A percentile compares a stretch with the other conserved stretches of the same genome.
phyloP scores from a whole-genome alignment of 352 stramenopile genomes.

The Globisporangium okanoganense region DNA sequence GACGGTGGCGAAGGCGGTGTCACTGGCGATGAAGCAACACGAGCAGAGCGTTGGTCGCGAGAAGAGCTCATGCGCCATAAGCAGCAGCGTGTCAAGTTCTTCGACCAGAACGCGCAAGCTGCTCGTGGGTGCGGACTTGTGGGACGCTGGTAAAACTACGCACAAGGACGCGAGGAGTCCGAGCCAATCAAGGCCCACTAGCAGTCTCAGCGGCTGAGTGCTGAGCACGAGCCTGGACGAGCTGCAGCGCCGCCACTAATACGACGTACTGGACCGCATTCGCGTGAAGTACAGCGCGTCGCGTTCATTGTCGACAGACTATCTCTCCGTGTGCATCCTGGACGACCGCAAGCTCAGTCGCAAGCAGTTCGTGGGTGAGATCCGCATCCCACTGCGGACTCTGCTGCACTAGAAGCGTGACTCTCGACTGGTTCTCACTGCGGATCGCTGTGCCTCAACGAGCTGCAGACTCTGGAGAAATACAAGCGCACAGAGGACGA shows the following conservation, averaged over 20 bases:
- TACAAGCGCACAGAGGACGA: slow-evolving; percentile 60
- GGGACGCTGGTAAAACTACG: no score
- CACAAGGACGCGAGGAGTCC: no score
- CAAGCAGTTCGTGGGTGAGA: slow-evolving; percentile 67
- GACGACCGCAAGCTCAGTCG: slow-evolving; percentile 67
- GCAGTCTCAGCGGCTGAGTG: no score
- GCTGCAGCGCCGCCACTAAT: no score
- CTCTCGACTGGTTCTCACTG: slow-evolving; percentile 55
- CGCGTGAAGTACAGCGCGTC: no score
- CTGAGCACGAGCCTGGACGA: no score
- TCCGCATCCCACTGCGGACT: slow-evolving; percentile 49
- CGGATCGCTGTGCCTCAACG: slow-evolving; percentile 22
- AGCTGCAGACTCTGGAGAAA: slow-evolving; percentile 28
- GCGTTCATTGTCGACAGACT: no score
- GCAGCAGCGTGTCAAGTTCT: not conserved
- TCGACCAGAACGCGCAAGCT: not conserved
- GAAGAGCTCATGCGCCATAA: not conserved
- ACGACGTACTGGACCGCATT: no score
- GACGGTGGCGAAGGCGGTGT: not conserved
- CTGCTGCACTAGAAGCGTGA: slow-evolving; percentile 64
- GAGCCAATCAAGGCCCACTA: no score
- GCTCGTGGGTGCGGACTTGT: no score
- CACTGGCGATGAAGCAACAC: not conserved
- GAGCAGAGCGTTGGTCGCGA: not conserved
- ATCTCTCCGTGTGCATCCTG: slow-evolving; percentile 54